These are phyloP conservation scores for Verticillium isaacii DNA, from an alignment of 2,329 filamentous ascomycete species.

Conservation along the genomic window DNA sequence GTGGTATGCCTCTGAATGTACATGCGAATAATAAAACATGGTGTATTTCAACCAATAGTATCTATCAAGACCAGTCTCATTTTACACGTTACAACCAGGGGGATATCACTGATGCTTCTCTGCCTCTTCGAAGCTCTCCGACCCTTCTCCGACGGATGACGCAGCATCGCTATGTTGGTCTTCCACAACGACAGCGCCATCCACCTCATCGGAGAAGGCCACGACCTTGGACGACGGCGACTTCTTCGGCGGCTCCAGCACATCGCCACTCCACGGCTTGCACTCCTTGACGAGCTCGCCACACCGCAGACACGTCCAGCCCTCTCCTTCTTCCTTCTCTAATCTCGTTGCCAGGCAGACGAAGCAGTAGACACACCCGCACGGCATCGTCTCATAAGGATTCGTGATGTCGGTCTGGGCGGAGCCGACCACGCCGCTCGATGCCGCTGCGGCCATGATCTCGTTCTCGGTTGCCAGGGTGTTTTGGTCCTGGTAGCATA, in stretches of 20 bases:
- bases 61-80: background rate
- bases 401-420: conserved; percentile 93
- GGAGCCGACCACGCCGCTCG: conserved; percentile 77
- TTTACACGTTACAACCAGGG: background rate
- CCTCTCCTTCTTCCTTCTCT: conserved; percentile 89
- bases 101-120: background rate
- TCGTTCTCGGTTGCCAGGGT: conserved; percentile 68
- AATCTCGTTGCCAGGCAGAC: conserved; percentile 88
- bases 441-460: conserved; percentile 63
- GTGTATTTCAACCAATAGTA: background rate
- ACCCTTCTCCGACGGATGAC: background rate
- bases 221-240: conserved; percentile 49
- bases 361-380: conserved; percentile 92
- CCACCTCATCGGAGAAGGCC: conserved; percentile 54
- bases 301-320: conserved; percentile 87
- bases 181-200: background rate
- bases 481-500: conserved; percentile 95
- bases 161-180: background rate
- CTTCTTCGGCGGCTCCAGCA: conserved; percentile 56
- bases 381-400: conserved; percentile 86
- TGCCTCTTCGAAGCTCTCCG: background rate
- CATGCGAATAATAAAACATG: no score
- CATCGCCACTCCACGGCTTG: conserved; percentile 86
- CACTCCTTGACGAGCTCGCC: conserved; percentile 81
- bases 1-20: no score